Percentiles rank a stretch among this genome's conserved stretches.
Evolutionary conservation across 2,329 filamentous ascomycete genomes (phyloP).

Genomic region (Aspergillus spinulosporus): DNA sequence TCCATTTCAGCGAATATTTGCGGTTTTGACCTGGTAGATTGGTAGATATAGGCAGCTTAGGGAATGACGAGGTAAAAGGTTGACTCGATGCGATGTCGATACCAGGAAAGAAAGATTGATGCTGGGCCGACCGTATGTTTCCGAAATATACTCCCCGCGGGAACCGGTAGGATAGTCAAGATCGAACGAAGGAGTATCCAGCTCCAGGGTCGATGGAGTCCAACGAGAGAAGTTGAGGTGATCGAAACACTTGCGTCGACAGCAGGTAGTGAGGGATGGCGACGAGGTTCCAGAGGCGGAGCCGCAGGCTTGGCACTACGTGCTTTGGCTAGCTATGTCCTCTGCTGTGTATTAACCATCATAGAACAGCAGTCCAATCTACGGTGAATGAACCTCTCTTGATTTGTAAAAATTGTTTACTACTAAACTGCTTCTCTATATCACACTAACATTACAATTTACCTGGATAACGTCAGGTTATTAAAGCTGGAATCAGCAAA

Average conservation of each 20-base stretch:
- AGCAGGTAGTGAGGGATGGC: neutral
- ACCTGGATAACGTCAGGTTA: too few relatives aligned
- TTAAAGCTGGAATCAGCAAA: too few relatives aligned
- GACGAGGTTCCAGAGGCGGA: neutral
- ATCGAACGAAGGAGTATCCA: neutral
- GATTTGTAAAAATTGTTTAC: too few relatives aligned
- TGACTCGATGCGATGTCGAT: slow-evolving; percentile 2
- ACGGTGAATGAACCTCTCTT: too few relatives aligned
- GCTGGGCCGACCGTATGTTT: slow-evolving; percentile 1
- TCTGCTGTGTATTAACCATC: neutral
- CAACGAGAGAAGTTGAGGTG: slow-evolving; percentile 1
- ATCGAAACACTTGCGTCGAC: neutral
- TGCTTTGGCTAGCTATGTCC: neutral
- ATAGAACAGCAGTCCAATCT: too few relatives aligned
- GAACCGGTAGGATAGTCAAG: neutral
- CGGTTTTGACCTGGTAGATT: neutral
- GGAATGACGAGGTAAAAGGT: neutral
- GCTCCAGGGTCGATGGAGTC: neutral
- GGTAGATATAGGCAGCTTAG: neutral
- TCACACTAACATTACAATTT: too few relatives aligned
- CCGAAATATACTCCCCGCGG: neutral
- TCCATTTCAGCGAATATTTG: slow-evolving; percentile 30
- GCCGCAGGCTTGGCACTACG: slow-evolving; percentile 5
- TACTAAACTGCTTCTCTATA: too few relatives aligned
- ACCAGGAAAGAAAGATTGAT: slow-evolving; percentile 5